Evolutionary conservation across 345 rosid species (phyloP).

Genomic region (Boechera retrofracta): DNA sequence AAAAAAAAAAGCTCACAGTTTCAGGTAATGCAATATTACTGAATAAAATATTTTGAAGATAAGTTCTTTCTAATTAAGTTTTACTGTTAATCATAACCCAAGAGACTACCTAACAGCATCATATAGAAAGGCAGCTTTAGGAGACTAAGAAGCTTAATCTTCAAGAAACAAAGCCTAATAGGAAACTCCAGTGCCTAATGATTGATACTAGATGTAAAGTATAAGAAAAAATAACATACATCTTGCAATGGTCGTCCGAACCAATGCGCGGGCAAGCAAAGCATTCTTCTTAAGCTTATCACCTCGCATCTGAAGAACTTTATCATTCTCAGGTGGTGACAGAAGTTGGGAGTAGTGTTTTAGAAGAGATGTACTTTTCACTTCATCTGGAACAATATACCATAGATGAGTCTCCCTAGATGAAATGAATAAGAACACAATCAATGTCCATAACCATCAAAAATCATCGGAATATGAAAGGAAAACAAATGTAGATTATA

Average conservation of each 20-base stretch:
- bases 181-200: constrained; percentile 4
- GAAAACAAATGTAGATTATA: neutral
- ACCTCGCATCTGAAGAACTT: constrained; percentile 57
- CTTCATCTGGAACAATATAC: constrained; percentile 81
- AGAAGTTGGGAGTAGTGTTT: constrained; percentile 66
- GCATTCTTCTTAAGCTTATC: constrained; percentile 77
- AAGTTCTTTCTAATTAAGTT: neutral
- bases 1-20: neutral
- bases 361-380: constrained; percentile 63
- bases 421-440: neutral
- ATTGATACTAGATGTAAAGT: neutral
- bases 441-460: neutral
- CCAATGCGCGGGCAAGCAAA: constrained; percentile 78
- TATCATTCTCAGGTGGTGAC: constrained; percentile 72
- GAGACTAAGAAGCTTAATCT: neutral
- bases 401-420: constrained; percentile 88
- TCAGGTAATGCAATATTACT: neutral
- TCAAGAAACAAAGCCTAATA: neutral
- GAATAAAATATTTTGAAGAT: neutral
- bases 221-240: constrained; percentile 51
- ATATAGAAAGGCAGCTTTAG: no score
- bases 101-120: neutral
- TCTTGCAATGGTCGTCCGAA: constrained; percentile 91
- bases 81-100: no score
- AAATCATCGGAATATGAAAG: neutral